Base-by-base conservation (phyloP, 108 stramenopile species). In the Pelagomonas calceolata region DNA sequence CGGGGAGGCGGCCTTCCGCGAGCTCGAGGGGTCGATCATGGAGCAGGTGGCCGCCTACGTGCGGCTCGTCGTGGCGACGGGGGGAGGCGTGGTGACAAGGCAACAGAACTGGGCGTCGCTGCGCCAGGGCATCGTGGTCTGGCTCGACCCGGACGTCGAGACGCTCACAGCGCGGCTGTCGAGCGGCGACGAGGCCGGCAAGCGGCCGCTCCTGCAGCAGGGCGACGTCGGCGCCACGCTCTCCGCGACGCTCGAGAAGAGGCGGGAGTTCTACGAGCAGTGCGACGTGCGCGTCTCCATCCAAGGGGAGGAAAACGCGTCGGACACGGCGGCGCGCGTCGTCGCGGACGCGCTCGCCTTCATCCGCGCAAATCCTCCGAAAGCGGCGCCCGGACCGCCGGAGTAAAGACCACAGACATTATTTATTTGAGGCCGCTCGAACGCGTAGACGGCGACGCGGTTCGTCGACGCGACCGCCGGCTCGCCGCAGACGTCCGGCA, bases 111-210 rank as follows among this genome's bases (percentile, higher is more conserved):
- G 95, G 95, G 80, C 85, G 39, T 92, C 91, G 75, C 77, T 96
- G 43, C 95, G 91, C 64, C 87, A 90, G 14, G 95, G 95, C 15
- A 76, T 96, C n/a, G 93, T 94, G 26, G 81, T 94, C 65, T 96
- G 90, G 86, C 82, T 96, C 21, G 86, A 94, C 66, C 82, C 87
- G 78, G 39, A 45, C 30, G 88, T 91, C 14, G 89, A 90, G 65
- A 75, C 87, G 4, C 92, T 96, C 33, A 74, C 83, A 36, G 83
- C 86, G 32, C 83, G 92, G 32, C 75, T 93, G 46, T 73, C 9
- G 39, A 74, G 70, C 33, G 65, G 32, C 34, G 72, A 89, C 45
- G 84, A 87, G n/a, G 83, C 76, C 31, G 68, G 51, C 0, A 88
- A 88, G 71, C 77, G 95, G 36, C 93, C 95, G 63, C 83, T 96